Base-by-base conservation (phyloP, 805 yeast genomes). In the Suhomyces kilbournensis region DNA sequence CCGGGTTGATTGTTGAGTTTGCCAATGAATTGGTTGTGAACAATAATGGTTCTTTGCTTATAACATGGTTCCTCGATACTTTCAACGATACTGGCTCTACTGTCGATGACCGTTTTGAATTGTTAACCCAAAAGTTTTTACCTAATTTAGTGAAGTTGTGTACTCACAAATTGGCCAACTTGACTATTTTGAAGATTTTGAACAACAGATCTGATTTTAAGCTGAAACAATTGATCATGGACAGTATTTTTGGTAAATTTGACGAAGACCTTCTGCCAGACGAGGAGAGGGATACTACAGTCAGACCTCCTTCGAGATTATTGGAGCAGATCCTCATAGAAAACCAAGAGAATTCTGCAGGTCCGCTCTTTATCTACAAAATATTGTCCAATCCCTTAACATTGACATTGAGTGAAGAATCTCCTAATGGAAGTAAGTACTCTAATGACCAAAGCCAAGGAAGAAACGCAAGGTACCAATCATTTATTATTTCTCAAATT, bases 1-100 rank as follows among this genome's bases (percentile, higher is more conserved):
- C 96, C 7, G 84, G 89, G 1, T 81, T 90, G 57, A 88, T 94
- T 51, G 83, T 91, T 20, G 78, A 85, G 44, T 84, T 88, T 72
- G 84, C 93, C 23, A 88, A 86, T 56, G 88, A 85, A 57, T 77
- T 94, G 59, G 90, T 91, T 0, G 80, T 85, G 4, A 91, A 92
- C 66, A 81, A 85, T 56, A 94, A 94, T 67, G 97, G 98, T 22
- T 86, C 96, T 1, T 74, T 94, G 57, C 77, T 94, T 59, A 81
- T 94, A 50, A 90, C 97, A 1, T 94, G 99, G 99, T 87, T 88
- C 61, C 78, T 94, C 64, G 99, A 94, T 65, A 89, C 97, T 1
- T 75, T 67, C 53, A 68, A 62, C 51, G 69, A 54, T 44, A 38
- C 53, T 44, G 66, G 66, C 4, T 44, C 58, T 2, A 53, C 56